phyloP scores from a whole-genome alignment of 192 early-diverging fungal species.

The Coemansia sp. region DNA sequence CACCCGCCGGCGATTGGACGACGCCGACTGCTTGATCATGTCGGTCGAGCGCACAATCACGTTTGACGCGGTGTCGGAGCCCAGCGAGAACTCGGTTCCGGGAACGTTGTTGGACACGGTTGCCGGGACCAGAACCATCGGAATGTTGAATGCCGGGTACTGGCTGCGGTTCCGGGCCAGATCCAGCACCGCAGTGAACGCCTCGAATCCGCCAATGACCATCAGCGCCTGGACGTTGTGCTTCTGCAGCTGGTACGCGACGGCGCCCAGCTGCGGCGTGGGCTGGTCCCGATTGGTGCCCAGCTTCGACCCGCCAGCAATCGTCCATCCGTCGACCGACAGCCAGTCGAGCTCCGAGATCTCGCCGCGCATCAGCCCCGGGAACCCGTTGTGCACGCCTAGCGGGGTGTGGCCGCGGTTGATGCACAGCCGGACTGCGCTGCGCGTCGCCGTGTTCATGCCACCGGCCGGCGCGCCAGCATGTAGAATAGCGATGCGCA shows the following conservation, averaged over 20 bases:
- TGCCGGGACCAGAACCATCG: conserved; percentile 87
- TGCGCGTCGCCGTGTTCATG: conserved; percentile 94
- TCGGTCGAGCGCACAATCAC: conserved; percentile 88
- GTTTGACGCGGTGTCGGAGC: conserved; percentile 93
- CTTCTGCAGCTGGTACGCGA: conserved; percentile 90
- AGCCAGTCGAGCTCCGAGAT: conserved; percentile 77
- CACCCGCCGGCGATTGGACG: conserved; percentile 82
- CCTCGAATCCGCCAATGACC: conserved; percentile 97
- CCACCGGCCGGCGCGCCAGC: conserved; percentile 95
- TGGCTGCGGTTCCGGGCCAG: conserved; percentile 65
- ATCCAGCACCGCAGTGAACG: conserved; percentile 71
- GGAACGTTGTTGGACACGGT: conserved; percentile 98
- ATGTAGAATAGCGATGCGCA: conserved; percentile 90
- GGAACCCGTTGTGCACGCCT: conserved; percentile 89
- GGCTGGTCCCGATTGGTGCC: conserved; percentile 95
- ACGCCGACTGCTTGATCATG: conserved; percentile 88
- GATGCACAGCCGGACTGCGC: conserved; percentile 74
- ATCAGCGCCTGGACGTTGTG: conserved; percentile 85
- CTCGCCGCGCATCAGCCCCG: conserved; percentile 80
- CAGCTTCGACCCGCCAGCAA: conserved; percentile 84
- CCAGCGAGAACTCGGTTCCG: conserved; percentile 91
- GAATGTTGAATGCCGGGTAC: conserved; percentile 93
- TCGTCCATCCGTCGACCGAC: conserved; percentile 87
- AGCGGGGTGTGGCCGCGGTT: conserved; percentile 85
- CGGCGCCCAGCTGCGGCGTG: conserved; percentile 74